phyloP scores from a whole-genome alignment of 2,329 filamentous ascomycete genomes.

The Sporothrix luriei region DNA sequence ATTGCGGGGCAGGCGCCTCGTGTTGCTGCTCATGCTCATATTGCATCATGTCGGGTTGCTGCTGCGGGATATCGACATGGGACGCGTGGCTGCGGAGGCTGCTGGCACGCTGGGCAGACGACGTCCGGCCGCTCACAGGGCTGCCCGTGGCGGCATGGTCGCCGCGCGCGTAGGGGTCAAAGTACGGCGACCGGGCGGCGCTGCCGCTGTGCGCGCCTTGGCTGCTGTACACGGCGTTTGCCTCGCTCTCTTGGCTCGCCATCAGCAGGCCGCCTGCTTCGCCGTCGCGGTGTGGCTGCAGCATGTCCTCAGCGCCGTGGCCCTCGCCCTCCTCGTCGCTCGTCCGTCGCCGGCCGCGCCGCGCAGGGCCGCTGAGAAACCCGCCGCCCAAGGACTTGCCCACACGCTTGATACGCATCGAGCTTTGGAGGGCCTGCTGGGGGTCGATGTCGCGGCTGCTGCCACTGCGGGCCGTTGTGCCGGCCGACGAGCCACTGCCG shows the following conservation, averaged over 20 bases:
- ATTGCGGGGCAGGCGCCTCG: not conserved
- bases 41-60: not conserved
- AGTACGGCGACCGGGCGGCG: slow-evolving; percentile 49
- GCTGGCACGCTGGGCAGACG: slow-evolving; percentile 37
- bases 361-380: slow-evolving; percentile 77
- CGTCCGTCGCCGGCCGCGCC: slow-evolving; percentile 67
- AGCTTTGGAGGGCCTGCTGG: slow-evolving; percentile 67
- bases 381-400: slow-evolving; percentile 71
- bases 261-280: slow-evolving; percentile 47
- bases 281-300: slow-evolving; percentile 42
- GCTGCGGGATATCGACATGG: slow-evolving; percentile 18
- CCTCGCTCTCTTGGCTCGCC: slow-evolving; percentile 49
- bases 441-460: slow-evolving; percentile 47
- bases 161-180: slow-evolving; percentile 46
- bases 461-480: slow-evolving; percentile 30
- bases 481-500: slow-evolving; percentile 38
- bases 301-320: slow-evolving; percentile 35
- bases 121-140: slow-evolving; percentile 55
- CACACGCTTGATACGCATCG: slow-evolving; percentile 75
- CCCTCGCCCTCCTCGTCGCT: slow-evolving; percentile 66
- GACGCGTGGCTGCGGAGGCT: slow-evolving; percentile 45
- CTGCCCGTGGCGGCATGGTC: slow-evolving; percentile 61
- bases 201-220: slow-evolving; percentile 45
- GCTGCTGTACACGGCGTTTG: slow-evolving; percentile 32
- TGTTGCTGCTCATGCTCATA: not conserved